Percentiles rank a stretch among this genome's conserved stretches.
Conservation (phyloP, 2,329 filamentous ascomycete species). For the Colletotrichum sojae region DNA sequence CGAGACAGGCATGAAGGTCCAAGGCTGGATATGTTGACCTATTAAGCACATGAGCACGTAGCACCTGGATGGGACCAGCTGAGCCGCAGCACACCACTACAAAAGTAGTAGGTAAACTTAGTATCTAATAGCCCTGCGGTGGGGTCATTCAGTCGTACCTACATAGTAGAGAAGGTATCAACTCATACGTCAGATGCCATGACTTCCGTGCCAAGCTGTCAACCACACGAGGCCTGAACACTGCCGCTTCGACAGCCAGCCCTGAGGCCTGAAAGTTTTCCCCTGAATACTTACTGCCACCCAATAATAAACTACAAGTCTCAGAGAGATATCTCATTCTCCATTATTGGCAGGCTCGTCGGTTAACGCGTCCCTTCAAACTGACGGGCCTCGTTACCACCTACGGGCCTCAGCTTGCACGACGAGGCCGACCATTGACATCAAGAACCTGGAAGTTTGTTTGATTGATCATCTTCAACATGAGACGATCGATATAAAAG, state of each 20-base stretch:
- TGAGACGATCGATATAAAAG: constrained; percentile 12
- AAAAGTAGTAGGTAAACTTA: not conserved
- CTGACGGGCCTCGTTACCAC: constrained; percentile 2
- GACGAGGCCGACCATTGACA: not conserved
- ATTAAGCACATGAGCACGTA: not conserved
- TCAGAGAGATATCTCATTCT: not conserved
- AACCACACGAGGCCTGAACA: not conserved
- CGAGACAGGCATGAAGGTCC: constrained; percentile 8
- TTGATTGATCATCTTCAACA: constrained; percentile 6
- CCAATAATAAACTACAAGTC: not conserved
- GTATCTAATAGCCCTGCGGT: not conserved
- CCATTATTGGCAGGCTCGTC: not conserved
- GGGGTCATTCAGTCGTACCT: not conserved
- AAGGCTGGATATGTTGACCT: constrained; percentile 3
- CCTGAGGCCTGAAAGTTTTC: not conserved
- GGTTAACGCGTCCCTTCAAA: not conserved
- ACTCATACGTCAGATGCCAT: constrained; percentile 3
- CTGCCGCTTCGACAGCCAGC: not conserved
- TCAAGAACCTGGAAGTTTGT: not conserved
- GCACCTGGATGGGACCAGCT: not conserved
- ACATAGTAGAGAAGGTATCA: not conserved
- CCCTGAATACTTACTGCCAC: constrained; percentile 11
- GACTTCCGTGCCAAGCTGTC: not conserved
- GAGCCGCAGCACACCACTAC: constrained; percentile 4
- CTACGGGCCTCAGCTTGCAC: not conserved